A percentile compares a stretch with the other conserved stretches of the same genome.
Conservation (phyloP, 768 basidiomycete genomes). For the Macrolepiota albuminosa region DNA sequence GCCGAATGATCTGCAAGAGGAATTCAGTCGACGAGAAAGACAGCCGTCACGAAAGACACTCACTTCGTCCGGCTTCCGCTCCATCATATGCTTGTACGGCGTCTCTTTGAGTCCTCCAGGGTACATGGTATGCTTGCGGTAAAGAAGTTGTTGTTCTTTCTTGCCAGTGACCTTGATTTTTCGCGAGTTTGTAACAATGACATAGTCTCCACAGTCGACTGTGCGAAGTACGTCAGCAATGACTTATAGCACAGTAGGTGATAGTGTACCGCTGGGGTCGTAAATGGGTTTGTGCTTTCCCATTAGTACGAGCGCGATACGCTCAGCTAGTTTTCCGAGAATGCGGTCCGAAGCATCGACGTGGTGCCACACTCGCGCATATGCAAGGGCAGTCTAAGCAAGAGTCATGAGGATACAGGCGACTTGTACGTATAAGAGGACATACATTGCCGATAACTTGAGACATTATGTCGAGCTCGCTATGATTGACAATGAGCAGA, state of each 20-base stretch:
- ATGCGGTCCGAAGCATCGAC: slow-evolving; percentile 87
- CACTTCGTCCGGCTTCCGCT: slow-evolving; percentile 85
- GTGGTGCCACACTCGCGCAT: slow-evolving; percentile 95
- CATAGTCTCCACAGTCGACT: slow-evolving; percentile 99
- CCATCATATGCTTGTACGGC: slow-evolving; percentile 79
- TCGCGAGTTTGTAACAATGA: slow-evolving; percentile 88
- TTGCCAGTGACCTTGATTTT: slow-evolving; percentile 83
- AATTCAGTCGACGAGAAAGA: neutral
- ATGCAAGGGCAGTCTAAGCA: slow-evolving; percentile 88
- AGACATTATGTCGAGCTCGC: slow-evolving; percentile 48
- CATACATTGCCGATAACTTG: slow-evolving; percentile 78
- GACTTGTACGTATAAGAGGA: slow-evolving; percentile 1
- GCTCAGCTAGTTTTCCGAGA: slow-evolving; percentile 91
- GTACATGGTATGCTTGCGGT: slow-evolving; percentile 87
- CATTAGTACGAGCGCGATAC: slow-evolving; percentile 95
- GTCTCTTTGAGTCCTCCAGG: slow-evolving; percentile 93
- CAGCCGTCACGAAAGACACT: slow-evolving; percentile 20
- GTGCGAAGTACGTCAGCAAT: neutral
- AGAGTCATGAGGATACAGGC: neutral
- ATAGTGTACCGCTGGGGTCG: slow-evolving; percentile 74
- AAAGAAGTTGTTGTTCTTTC: slow-evolving; percentile 84
- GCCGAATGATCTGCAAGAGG: slow-evolving; percentile 74
- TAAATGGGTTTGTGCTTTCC: slow-evolving; percentile 99
- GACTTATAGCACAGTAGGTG: neutral
- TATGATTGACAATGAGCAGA: neutral